Percentiles rank a stretch among this genome's conserved stretches.
phyloP scores from a whole-genome alignment of 441 rosid genomes.

The Geranium incanum region DNA sequence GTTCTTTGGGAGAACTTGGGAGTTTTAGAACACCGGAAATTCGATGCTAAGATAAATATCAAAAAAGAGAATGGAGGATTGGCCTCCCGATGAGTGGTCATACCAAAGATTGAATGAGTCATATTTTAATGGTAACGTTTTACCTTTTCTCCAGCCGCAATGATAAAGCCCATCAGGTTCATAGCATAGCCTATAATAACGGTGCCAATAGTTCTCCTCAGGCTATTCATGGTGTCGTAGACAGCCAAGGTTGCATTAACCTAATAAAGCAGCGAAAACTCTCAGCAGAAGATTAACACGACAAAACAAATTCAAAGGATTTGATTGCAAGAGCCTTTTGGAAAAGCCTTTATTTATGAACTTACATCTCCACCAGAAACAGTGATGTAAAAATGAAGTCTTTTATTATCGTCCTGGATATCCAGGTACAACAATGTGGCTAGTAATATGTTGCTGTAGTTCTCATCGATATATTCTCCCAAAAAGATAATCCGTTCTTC shows the following conservation, averaged over 20 bases:
- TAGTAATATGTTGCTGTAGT: conserved; percentile 78
- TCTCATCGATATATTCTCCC: conserved; percentile 71
- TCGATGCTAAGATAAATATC: no score
- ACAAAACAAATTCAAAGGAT: conserved; percentile 7
- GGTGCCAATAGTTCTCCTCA: conserved; percentile 73
- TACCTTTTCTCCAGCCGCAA: conserved; percentile 88
- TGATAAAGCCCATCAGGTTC: conserved; percentile 73
- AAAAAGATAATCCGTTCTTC: conserved; percentile 78
- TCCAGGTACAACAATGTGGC: conserved; percentile 90
- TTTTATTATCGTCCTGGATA: conserved; percentile 57
- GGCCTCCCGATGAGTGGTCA: no score
- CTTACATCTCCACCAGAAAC: conserved; percentile 94
- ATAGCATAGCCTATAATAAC: conserved; percentile 68
- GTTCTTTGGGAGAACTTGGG: no score
- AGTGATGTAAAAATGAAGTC: conserved; percentile 54
- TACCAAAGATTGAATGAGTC: no score
- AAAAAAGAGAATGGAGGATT: no score
- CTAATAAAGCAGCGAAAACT: conserved; percentile 32
- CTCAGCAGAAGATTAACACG: conserved; percentile 16
- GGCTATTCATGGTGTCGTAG: conserved; percentile 79
- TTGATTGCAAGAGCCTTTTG: neutral
- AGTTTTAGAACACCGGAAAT: no score
- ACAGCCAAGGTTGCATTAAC: conserved; percentile 73
- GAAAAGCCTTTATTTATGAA: conserved; percentile 19
- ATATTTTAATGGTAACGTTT: neutral